These are phyloP conservation scores for Aureobasidium sp. DNA, from an alignment of 2,329 filamentous ascomycete genomes.

Conservation along the genomic window DNA sequence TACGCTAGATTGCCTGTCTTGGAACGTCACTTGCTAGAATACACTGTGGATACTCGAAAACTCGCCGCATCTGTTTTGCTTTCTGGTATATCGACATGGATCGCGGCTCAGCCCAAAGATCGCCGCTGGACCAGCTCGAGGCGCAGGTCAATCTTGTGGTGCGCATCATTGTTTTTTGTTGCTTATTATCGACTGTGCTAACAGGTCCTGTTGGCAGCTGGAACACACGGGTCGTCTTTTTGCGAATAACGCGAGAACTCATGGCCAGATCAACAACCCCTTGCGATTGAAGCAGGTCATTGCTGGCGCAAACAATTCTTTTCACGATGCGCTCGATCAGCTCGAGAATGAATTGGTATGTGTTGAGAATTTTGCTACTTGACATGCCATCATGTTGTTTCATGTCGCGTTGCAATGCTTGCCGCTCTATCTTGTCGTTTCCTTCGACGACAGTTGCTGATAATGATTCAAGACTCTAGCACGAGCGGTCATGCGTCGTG, in stretches of 20 bases:
- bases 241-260: constrained; percentile 31
- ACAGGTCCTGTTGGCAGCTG: too few relatives aligned
- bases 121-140: constrained; percentile 39
- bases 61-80: too few relatives aligned
- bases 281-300: constrained; percentile 33
- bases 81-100: constrained; percentile 4
- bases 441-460: constrained; percentile 7
- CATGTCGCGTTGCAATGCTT: not conserved
- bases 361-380: not conserved
- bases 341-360: constrained; percentile 42
- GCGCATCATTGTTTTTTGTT: too few relatives aligned
- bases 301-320: constrained; percentile 36
- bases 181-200: too few relatives aligned
- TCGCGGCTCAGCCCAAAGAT: constrained; percentile 14
- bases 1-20: too few relatives aligned
- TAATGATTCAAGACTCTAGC: constrained; percentile 24
- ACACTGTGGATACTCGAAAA: too few relatives aligned
- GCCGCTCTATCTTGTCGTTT: not conserved
- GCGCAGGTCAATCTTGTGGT: constrained; percentile 43
- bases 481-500: constrained; percentile 29
- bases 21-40: too few relatives aligned
- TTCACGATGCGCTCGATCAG: constrained; percentile 46
- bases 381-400: not conserved
- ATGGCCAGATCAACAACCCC: constrained; percentile 28
- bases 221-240: constrained; percentile 40